Base-by-base conservation (phyloP, 495 filamentous ascomycete species). In the Pseudoneurospora amorphoporcata region DNA sequence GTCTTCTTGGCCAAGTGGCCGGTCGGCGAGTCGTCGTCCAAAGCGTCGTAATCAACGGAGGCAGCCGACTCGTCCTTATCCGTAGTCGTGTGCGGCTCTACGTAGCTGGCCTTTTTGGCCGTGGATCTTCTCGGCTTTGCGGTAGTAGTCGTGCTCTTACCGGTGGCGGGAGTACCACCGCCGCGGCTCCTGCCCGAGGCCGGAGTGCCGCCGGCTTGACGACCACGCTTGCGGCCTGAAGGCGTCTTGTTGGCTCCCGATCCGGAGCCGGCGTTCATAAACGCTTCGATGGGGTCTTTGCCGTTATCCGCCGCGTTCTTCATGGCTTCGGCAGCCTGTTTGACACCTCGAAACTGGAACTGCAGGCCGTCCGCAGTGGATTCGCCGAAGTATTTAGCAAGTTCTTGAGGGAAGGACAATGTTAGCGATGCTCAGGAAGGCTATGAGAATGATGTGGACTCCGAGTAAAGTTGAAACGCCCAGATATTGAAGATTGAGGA, bases 281-380 rank as follows among this genome's bases (percentile, higher is more conserved):
- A 78, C 17, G 74, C 72, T 2, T 68, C 70, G 14, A 78, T 75
- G 0, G 82, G 79, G 68, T 81, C 77, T 16, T 76, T 23, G 29
- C 77, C 79, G 0, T 73, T 71, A 10, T 76, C 75, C 4, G 80
- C 78, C 0, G 85, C 84, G 4, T 74, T 70, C 39, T 76, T 76
- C 69, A 87, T 82, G 0, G 71, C 75, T 1, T 80, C 77, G 61
- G 80, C 83, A 1, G 81, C 75, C 19, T 76, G 76, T 73, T 84
- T 87, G 76, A 86, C 78, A 8, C 74, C 73, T 0, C 86, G 80
- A 72, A 87, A 85, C 38, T 83, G 83, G 77, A 85, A 87, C 19
- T 82, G 76, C 1, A 88, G 74, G 3, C 84, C 84, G 8, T 75
- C 76, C 0, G 78, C 65, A 1, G 84, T 86, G 6, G 81, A 83